Evolutionary conservation across 768 basidiomycete genomes (phyloP), one percentile per base, ranked within the genome.

Genomic region (Psilocybe tampanensis): DNA sequence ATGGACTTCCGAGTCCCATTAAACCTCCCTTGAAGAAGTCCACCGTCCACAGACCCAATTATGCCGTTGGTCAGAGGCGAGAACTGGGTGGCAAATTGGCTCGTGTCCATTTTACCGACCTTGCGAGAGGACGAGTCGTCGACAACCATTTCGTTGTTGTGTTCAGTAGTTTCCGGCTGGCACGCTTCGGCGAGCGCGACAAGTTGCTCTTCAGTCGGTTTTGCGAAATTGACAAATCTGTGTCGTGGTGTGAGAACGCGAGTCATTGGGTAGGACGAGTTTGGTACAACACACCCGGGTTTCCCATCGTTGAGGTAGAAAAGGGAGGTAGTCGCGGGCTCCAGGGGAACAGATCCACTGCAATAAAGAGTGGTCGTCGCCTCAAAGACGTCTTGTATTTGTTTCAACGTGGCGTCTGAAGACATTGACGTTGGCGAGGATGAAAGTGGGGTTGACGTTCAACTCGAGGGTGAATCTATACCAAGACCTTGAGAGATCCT

Each of bases 81-180:
- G 44, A 80, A 68, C 2, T 64, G 70, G 1, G 68, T 66, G 0
- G 72, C 48, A 56, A 84, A 83, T 9, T 68, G 47, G 2, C 56
- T 42, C 0, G 55, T 39, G 47, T 80, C 76, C 61, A 83, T 62
- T 66, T 81, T 82, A 2, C 77, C 70, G 6, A 68, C 70, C 52
- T 67, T 67, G 26, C 71, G 48, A 15, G 8, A 39, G 49, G 69
- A 69, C 0, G 61, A 59, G 44, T 70, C 66, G 44, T 72, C 68
- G 17, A 66, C 60, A 11, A 71, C 65, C 55, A 66, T 60, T 34
- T 68, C 19, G 11, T 61, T n/a, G 5, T 62, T 60, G 15, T 52
- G 56, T 17, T 69, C 68, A 41, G 70, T 68, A 1, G 68, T 65
- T 1, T 68, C 70, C 12, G 58, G 64, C 12, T 64, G 36, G 47